Percentiles rank a stretch among this genome's conserved stretches.
These are phyloP conservation scores for Heterobasidion irregulare DNA, from an alignment of 1,284 basidiomycete species.

Conservation along the genomic window DNA sequence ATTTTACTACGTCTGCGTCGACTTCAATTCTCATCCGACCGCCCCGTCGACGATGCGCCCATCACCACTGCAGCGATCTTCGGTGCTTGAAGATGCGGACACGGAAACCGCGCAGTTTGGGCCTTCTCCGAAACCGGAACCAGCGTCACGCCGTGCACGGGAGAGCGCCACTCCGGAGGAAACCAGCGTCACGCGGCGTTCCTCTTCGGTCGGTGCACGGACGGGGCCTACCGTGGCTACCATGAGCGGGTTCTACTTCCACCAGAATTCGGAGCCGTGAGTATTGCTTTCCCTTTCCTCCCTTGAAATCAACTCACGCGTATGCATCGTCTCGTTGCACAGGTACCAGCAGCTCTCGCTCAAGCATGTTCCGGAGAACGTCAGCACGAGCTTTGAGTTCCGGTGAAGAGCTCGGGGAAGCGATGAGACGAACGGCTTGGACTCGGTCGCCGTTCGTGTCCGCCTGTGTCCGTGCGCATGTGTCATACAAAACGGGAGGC, in stretches of 20 bases:
- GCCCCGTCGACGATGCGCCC: slow-evolving; percentile 23
- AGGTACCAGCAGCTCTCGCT: slow-evolving; percentile 37
- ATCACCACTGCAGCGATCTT: slow-evolving; percentile 2
- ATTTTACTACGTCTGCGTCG: slow-evolving; percentile 84
- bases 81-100: slow-evolving; percentile 9
- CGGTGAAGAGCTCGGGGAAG: slow-evolving; percentile 16
- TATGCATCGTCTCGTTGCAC: not conserved
- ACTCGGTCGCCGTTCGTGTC: slow-evolving; percentile 30
- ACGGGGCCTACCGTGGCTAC: slow-evolving; percentile 38
- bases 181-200: slow-evolving; percentile 6
- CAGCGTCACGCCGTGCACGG: slow-evolving; percentile 15
- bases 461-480: too few relatives aligned
- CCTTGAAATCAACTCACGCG: not conserved
- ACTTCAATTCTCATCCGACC: slow-evolving; percentile 52
- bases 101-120: slow-evolving; percentile 4
- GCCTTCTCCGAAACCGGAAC: slow-evolving; percentile 18
- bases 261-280: slow-evolving; percentile 83
- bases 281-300: slow-evolving; percentile 22
- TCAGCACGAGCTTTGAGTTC: slow-evolving; percentile 32
- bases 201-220: slow-evolving; percentile 12
- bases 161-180: slow-evolving; percentile 18
- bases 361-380: slow-evolving; percentile 29
- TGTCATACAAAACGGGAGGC: too few relatives aligned
- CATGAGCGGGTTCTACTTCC: slow-evolving; percentile 92
- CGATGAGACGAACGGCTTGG: slow-evolving; percentile 37